phyloP scores from a whole-genome alignment of 805 yeast genomes.

The Wickerhamiella slavikovae region DNA sequence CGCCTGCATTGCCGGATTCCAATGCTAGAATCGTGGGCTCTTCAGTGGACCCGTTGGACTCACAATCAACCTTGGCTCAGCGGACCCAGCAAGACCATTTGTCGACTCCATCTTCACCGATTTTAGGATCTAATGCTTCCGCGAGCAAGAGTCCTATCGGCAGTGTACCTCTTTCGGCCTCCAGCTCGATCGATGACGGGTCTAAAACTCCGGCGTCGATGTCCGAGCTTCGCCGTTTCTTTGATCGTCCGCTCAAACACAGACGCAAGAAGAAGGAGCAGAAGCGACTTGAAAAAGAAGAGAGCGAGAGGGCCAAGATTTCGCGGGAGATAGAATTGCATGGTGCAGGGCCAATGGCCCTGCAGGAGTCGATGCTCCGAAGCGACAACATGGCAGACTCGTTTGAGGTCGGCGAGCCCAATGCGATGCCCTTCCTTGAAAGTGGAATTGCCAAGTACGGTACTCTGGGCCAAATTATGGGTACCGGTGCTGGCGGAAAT shows the following conservation, averaged over 20 bases:
- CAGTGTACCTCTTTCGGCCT: constrained; percentile 5
- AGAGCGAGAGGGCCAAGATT: not conserved
- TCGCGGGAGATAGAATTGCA: not conserved
- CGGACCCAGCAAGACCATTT: too few species aligned
- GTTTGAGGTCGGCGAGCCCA: constrained; percentile 3
- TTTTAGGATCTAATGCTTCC: too few species aligned
- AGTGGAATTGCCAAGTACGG: constrained; percentile 45
- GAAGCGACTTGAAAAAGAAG: not conserved
- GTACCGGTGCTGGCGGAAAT: constrained; percentile 90
- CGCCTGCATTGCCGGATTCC: too few species aligned
- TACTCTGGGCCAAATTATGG: constrained; percentile 49
- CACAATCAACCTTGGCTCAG: too few species aligned
- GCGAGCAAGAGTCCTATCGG: too few species aligned
- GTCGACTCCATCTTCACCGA: too few species aligned
- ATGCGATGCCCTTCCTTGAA: constrained; percentile 21
- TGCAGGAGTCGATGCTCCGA: not conserved
- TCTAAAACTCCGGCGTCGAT: constrained; percentile 5
- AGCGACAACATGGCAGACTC: not conserved
- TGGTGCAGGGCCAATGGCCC: not conserved
- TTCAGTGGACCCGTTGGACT: too few species aligned
- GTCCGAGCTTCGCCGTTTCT: constrained; percentile 11
- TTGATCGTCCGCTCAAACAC: constrained; percentile 3
- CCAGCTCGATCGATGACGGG: not conserved
- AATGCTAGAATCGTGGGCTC: too few species aligned
- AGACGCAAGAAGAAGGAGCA: constrained; percentile 1